These are phyloP conservation scores for Apiotrichum akiyoshidainum DNA, from an alignment of 1,284 basidiomycete genomes.

Conservation along the genomic window DNA sequence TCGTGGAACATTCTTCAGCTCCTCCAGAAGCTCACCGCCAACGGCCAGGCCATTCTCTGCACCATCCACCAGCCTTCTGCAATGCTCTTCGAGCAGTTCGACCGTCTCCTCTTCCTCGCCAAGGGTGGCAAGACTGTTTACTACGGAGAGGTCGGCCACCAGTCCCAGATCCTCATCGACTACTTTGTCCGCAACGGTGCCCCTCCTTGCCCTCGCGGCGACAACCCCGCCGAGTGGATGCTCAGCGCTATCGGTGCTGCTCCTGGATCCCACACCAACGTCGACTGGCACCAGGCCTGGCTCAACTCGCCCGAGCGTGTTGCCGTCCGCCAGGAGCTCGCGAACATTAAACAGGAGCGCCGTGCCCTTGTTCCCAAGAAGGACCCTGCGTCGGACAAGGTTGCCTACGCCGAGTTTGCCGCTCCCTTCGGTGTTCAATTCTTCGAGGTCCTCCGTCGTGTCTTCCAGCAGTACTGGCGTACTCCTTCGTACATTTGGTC, in stretches of 20 bases:
- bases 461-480: constrained; percentile 60
- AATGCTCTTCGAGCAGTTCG: constrained; percentile 48
- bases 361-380: constrained; percentile 29
- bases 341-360: constrained; percentile 47
- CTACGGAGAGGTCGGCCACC: constrained; percentile 26
- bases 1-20: constrained; percentile 26
- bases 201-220: constrained; percentile 20
- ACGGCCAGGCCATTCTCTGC: constrained; percentile 68
- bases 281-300: constrained; percentile 73
- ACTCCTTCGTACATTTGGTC: constrained; percentile 72
- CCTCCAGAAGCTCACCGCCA: constrained; percentile 42
- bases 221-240: constrained; percentile 40
- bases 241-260: constrained; percentile 67
- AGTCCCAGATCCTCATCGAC: constrained; percentile 50
- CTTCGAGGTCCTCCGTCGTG: constrained; percentile 57
- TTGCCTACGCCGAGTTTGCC: constrained; percentile 56
- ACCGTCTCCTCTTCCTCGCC: constrained; percentile 43
- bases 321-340: constrained; percentile 51
- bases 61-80: constrained; percentile 53
- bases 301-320: constrained; percentile 52
- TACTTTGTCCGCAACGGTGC: constrained; percentile 27
- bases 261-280: constrained; percentile 56
- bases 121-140: constrained; percentile 48
- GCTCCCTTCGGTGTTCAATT: constrained; percentile 58
- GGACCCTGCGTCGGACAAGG: constrained; percentile 27